These are phyloP conservation scores for Lentinula boryana DNA, from an alignment of 768 basidiomycete genomes.

Conservation along the genomic window DNA sequence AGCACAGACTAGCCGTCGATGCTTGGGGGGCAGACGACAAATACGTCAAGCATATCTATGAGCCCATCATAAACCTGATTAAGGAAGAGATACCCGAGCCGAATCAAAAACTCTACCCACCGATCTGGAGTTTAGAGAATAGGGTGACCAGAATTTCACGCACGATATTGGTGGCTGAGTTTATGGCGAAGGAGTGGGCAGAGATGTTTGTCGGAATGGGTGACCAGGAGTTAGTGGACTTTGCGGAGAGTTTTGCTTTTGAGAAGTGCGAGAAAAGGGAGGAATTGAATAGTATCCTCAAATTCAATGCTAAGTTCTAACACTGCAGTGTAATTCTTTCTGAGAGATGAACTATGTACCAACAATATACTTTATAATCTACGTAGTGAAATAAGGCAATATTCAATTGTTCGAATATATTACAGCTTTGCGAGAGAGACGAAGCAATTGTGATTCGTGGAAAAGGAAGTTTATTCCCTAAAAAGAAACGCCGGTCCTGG, in stretches of 20 bases:
- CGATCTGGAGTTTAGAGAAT: conserved; percentile 35
- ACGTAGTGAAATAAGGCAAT: too few species aligned
- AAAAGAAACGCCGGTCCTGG: background rate
- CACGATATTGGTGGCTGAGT: conserved; percentile 45
- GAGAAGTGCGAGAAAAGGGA: conserved; percentile 47
- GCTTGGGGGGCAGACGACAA: conserved; percentile 48
- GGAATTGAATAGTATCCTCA: conserved; percentile 34
- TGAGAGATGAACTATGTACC: too few species aligned
- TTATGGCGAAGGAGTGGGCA: conserved; percentile 45
- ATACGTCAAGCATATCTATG: conserved; percentile 35
- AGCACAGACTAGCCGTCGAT: conserved; percentile 53
- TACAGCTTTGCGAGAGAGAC: too few species aligned
- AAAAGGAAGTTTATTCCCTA: background rate
- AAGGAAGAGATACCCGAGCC: conserved; percentile 31
- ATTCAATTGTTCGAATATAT: too few species aligned
- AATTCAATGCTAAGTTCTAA: conserved; percentile 18
- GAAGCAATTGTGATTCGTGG: background rate
- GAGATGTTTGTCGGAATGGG: conserved; percentile 38
- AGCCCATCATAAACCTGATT: conserved; percentile 43
- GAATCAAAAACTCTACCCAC: conserved; percentile 38
- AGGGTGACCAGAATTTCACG: conserved; percentile 40
- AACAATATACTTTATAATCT: too few species aligned
- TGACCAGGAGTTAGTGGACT: conserved; percentile 42
- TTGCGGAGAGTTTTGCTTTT: conserved; percentile 52
- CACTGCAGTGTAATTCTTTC: background rate